Evolutionary conservation across 805 yeast genomes (phyloP), one percentile per base, ranked within the genome.

Genomic region (Aciculoconidium aculeatum): DNA sequence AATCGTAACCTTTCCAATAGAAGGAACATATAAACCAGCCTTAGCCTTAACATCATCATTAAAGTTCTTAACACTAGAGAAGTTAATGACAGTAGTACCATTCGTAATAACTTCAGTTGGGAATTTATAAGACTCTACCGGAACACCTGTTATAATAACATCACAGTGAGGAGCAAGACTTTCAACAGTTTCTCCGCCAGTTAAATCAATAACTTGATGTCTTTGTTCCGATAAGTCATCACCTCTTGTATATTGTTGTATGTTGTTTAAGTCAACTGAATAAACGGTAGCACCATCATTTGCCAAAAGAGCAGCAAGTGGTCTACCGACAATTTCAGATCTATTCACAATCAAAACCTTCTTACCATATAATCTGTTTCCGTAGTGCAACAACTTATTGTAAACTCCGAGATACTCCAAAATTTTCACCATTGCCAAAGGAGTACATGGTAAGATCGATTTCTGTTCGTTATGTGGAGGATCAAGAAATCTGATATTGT

Each of bases 251-350:
- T 84, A 92, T 53, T 77, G 77, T 56, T 92, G 97, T 39, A 87
- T 77, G 44, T 86, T 83, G 46, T 81, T 77, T 28, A 92, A 61
- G 51, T 92, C 97, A 3, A 78, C 90, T 1, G 97, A 88, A 54
- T 82, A 92, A 2, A 92, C 97, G 1, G 80, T 80, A 13, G 98
- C 98, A 39, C 98, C 98, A 51, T 92, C 98, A 49, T 92, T 92
- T 11, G 98, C 97, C 40, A 92, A 65, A 20, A 92, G 58, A 0
- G 98, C 97, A 18, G 97, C 97, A 36, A 92, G 64, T 1, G 98
- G 98, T 44, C 98, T 75, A 8, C 98, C 98, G 13, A 92, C 98
- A 48, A 92, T 90, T 58, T 92, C 98, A 8, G 95, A 83, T 49
- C 98, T 70, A 60, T 92, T 92, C 30, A 92, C 88, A 25, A 92